Conservation (phyloP, 495 filamentous ascomycete species). For the Penicillium soppii region DNA sequence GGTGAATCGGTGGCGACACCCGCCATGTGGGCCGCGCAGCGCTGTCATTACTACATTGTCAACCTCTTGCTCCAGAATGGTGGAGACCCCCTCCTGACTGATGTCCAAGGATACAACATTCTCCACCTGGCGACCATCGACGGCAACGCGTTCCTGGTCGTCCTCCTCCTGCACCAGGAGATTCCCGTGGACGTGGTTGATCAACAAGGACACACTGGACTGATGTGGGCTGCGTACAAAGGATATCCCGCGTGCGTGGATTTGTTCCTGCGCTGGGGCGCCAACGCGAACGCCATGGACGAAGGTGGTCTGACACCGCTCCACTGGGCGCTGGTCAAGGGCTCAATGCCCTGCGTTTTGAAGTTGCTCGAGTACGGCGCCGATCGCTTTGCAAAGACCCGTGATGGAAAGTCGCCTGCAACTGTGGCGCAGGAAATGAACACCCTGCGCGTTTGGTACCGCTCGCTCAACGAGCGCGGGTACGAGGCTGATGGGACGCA, state of each 20-base stretch:
- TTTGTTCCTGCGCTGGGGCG: conserved; percentile 91
- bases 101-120: conserved; percentile 94
- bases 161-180: conserved; percentile 84
- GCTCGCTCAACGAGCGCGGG: conserved; percentile 79
- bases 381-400: conserved; percentile 83
- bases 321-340: conserved; percentile 96
- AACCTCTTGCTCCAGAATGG: conserved; percentile 80
- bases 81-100: conserved; percentile 83
- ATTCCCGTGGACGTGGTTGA: conserved; percentile 90
- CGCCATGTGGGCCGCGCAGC: conserved; percentile 93
- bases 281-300: conserved; percentile 85
- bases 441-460: conserved; percentile 75
- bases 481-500: conserved; percentile 77
- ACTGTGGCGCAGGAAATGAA: conserved; percentile 88
- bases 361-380: conserved; percentile 93
- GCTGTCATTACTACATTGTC: conserved; percentile 85
- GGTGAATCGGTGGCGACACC: conserved; percentile 92
- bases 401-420: conserved; percentile 83
- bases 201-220: conserved; percentile 80
- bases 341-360: conserved; percentile 77
- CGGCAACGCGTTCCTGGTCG: conserved; percentile 90
- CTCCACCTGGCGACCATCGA: conserved; percentile 96
- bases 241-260: conserved; percentile 90
- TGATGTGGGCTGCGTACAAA: conserved; percentile 99
- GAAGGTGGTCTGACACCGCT: conserved; percentile 90